phyloP scores from a whole-genome alignment of 1,139 yeast genomes.

The Pichia sp. region DNA sequence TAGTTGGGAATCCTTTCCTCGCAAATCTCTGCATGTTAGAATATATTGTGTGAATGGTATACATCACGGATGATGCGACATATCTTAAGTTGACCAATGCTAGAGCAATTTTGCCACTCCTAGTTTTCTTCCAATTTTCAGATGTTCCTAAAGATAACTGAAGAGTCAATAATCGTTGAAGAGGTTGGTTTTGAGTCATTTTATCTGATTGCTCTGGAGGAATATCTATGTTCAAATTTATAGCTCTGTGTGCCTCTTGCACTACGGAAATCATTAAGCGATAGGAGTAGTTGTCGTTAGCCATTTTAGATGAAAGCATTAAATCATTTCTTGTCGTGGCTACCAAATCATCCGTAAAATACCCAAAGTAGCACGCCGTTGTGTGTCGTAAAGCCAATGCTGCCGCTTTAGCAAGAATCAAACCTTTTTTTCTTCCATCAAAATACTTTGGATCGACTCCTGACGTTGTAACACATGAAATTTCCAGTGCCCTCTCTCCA shows the following conservation, averaged over 20 bases:
- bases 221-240: conserved; percentile 65
- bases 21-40: conserved; percentile 48
- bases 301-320: conserved; percentile 30
- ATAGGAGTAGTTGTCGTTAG: conserved; percentile 33
- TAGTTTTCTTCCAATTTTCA: conserved; percentile 42
- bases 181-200: conserved; percentile 66
- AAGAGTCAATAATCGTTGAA: conserved; percentile 60
- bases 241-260: conserved; percentile 64
- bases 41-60: conserved; percentile 61
- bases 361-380: conserved; percentile 59
- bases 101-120: conserved; percentile 62
- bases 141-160: conserved; percentile 66
- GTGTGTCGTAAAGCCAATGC: conserved; percentile 67
- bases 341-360: conserved; percentile 64
- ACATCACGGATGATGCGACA: conserved; percentile 70
- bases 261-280: conserved; percentile 45
- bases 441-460: conserved; percentile 28
- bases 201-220: conserved; percentile 68
- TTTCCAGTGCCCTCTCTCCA: conserved; percentile 26
- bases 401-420: conserved; percentile 45
- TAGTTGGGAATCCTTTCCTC: conserved; percentile 31
- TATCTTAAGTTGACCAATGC: conserved; percentile 64
- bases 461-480: conserved; percentile 28
- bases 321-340: conserved; percentile 50
- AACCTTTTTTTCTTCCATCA: conserved; percentile 30